Base-by-base conservation (phyloP, 306 rosid species). In the Cyamopsis tetragonoloba region DNA sequence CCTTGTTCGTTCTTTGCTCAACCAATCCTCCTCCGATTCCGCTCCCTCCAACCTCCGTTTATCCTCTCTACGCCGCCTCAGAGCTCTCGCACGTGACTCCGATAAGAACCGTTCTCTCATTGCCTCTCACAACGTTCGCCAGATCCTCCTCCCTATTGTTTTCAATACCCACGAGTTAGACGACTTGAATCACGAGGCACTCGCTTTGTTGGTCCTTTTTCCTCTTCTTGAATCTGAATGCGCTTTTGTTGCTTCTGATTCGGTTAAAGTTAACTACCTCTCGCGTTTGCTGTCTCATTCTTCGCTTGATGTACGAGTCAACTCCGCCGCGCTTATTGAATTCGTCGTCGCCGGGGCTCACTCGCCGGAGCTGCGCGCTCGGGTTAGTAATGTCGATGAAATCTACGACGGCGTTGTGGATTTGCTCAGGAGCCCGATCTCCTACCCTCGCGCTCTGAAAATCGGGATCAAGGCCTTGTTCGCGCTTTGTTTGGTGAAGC, bases 61-160 rank as follows among this genome's bases (percentile, higher is more conserved):
- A 49, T 30, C 85, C 4, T 86, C 96, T 3, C 67, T 93, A 7
- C 84, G 95, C 0, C 88, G 96, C 11, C 87, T 93, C 70, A 77
- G 89, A 12, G 79, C 80, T 20, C 85, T 93, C 50, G 89, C 91
- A 0, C 89, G 97, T 5, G 98, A 93, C 77, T 88, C 92, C 11
- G 97, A 93, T 11, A 88, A 81, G 71, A 89, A 93, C n/a, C 96
- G 96, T 1, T 75, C 86, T 3, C 66, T 88, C 28, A 89, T 93
- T 72, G 76, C 79, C 13, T 84, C 98, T 0, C 84, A 49, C 44
- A 83, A 83, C 76, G 74, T 72, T 1, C 78, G 80, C 4, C 77
- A 75, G 15, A 76, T 83, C 18, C 80, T 93, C 0, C 7, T 85
- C 1, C 28, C 34, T 1, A 48, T 88, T 3, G 43, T 84, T 0